A percentile compares a stretch with the other conserved stretches of the same genome.
phyloP scores from a whole-genome alignment of 345 rosid species.

The Corchorus olitorius region DNA sequence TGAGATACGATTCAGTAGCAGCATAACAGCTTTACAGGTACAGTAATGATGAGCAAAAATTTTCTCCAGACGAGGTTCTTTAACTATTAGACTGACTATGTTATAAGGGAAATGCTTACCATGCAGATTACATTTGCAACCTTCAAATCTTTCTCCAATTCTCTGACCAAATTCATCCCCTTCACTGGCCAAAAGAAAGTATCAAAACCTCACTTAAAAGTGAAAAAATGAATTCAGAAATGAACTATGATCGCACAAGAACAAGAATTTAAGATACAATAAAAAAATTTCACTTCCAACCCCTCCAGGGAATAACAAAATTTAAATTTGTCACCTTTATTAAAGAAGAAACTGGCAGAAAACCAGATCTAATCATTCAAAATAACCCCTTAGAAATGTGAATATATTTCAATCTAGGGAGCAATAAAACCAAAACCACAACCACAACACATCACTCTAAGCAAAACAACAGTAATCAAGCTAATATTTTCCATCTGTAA shows the following conservation, averaged over 20 bases:
- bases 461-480: background rate
- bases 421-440: slow-evolving; percentile 3
- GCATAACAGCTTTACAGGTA: background rate
- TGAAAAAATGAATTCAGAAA: background rate
- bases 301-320: background rate
- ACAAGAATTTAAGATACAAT: background rate
- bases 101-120: slow-evolving; percentile 47
- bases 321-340: background rate
- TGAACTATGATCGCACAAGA: background rate
- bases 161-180: slow-evolving; percentile 99
- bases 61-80: slow-evolving; percentile 8
- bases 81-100: background rate
- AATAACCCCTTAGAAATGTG: background rate
- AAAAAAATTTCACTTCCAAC: background rate
- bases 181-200: slow-evolving; percentile 88
- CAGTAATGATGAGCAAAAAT: background rate
- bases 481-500: background rate
- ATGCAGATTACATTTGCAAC: slow-evolving; percentile 92
- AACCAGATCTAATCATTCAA: background rate
- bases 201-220: slow-evolving; percentile 28
- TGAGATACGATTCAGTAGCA: no score
- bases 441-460: background rate
- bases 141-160: slow-evolving; percentile 96
- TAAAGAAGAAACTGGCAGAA: background rate
- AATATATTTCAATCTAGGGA: background rate